Evolutionary conservation across 805 yeast species (phyloP).

Genomic region (Brettanomyces bruxellensis): DNA sequence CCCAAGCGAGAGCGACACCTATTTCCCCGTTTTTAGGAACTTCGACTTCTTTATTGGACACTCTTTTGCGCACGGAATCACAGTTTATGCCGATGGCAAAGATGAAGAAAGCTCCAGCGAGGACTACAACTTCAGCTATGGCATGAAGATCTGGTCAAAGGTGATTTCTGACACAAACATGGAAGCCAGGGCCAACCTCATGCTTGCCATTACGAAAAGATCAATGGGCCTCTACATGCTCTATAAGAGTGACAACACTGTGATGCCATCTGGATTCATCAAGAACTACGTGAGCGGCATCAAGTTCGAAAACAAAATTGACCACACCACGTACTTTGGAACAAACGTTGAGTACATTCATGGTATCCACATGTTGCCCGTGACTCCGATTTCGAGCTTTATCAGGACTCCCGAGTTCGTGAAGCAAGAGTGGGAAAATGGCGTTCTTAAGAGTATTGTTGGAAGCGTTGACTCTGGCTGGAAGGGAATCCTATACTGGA

Average conservation of each 20-base stretch:
- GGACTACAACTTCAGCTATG: slow-evolving; percentile 65
- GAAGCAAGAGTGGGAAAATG: slow-evolving; percentile 50
- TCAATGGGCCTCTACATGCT: slow-evolving; percentile 51
- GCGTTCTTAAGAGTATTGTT: slow-evolving; percentile 35
- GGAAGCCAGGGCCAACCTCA: slow-evolving; percentile 47
- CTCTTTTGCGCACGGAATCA: slow-evolving; percentile 71
- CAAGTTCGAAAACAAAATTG: slow-evolving; percentile 62
- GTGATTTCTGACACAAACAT: slow-evolving; percentile 43
- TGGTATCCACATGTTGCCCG: slow-evolving; percentile 72
- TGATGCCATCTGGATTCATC: slow-evolving; percentile 48
- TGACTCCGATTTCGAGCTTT: slow-evolving; percentile 58
- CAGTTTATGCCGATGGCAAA: slow-evolving; percentile 64
- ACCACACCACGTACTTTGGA: slow-evolving; percentile 70
- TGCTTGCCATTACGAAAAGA: slow-evolving; percentile 48
- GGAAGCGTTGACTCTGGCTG: slow-evolving; percentile 53
- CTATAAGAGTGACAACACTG: slow-evolving; percentile 40
- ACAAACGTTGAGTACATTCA: slow-evolving; percentile 65
- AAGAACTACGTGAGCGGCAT: slow-evolving; percentile 67
- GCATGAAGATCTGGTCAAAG: slow-evolving; percentile 56
- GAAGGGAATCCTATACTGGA: slow-evolving; percentile 65
- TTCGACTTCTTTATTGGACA: slow-evolving; percentile 76
- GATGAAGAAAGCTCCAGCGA: slow-evolving; percentile 71
- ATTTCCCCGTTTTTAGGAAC: slow-evolving; percentile 57
- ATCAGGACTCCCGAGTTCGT: slow-evolving; percentile 47
- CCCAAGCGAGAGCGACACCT: slow-evolving; percentile 42